Conservation (phyloP, 768 basidiomycete genomes). For the Pulveroboletus sp. region DNA sequence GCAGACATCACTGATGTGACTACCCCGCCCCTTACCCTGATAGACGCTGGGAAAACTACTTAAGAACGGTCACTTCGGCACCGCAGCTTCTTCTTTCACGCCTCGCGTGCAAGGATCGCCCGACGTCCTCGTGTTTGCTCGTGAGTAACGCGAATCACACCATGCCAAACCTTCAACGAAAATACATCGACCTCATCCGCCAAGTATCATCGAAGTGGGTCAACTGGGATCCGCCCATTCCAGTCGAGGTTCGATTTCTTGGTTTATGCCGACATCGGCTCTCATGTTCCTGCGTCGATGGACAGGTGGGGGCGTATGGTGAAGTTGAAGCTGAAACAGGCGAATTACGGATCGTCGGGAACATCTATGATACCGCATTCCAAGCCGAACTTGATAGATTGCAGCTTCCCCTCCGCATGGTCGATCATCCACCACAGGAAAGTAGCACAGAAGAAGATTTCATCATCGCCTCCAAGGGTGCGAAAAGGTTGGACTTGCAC, state of each 20-base stretch:
- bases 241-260: conserved; percentile 23
- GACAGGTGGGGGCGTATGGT: conserved; percentile 36
- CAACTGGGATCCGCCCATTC: conserved; percentile 36
- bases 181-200: conserved; percentile 35
- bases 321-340: conserved; percentile 28
- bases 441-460: conserved; percentile 19
- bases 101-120: background rate
- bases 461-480: conserved; percentile 25
- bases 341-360: conserved; percentile 29
- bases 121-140: background rate
- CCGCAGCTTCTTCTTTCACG: background rate
- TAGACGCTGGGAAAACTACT: conserved; percentile 6
- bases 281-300: background rate
- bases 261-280: background rate
- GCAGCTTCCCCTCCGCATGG: background rate
- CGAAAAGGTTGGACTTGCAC: conserved; percentile 4
- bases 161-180: conserved; percentile 22
- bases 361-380: conserved; percentile 27
- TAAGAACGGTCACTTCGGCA: background rate
- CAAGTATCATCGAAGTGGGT: conserved; percentile 34
- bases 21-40: background rate
- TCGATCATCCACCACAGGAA: conserved; percentile 13
- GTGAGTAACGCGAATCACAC: background rate
- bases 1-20: background rate
- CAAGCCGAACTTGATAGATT: conserved; percentile 15